Conservation (phyloP, 768 basidiomycete genomes). For the Boletus rubescentipes region DNA sequence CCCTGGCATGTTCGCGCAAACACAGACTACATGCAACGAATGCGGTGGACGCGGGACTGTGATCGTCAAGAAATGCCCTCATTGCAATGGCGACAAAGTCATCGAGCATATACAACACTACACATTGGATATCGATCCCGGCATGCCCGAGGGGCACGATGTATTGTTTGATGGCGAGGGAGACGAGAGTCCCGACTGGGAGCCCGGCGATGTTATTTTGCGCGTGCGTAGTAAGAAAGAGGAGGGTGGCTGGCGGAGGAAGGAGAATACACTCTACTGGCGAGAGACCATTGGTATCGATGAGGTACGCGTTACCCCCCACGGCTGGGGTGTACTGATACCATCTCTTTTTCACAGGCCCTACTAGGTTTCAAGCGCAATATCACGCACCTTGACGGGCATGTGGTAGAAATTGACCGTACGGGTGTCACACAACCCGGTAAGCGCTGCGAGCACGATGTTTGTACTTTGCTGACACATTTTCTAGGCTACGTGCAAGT, state of each 20-base stretch:
- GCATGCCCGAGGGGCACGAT: constrained; percentile 92
- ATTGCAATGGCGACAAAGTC: constrained; percentile 81
- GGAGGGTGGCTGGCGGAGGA: constrained; percentile 81
- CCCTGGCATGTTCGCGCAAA: constrained; percentile 94
- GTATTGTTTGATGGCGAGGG: constrained; percentile 95
- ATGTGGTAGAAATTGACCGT: constrained; percentile 65
- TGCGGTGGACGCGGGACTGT: constrained; percentile 83
- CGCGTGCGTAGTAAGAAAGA: constrained; percentile 77
- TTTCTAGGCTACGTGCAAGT: constrained; percentile 78
- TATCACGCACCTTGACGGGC: constrained; percentile 90
- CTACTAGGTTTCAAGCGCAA: constrained; percentile 95
- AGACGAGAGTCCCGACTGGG: constrained; percentile 95
- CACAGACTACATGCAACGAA: constrained; percentile 77
- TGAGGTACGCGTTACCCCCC: constrained; percentile 49
- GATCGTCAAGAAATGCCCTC: constrained; percentile 76
- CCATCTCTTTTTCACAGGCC: constrained; percentile 53
- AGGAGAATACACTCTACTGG: constrained; percentile 91
- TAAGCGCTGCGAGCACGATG: constrained; percentile 24
- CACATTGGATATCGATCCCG: constrained; percentile 81
- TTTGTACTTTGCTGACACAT: not conserved
- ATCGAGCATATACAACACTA: constrained; percentile 78
- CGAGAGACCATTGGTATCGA: constrained; percentile 87
- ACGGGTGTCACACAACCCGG: constrained; percentile 91
- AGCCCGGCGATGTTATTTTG: constrained; percentile 89
- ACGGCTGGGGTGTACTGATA: not conserved